Evolutionary conservation across 805 yeast species (phyloP).

Genomic region (Candida ficus): DNA sequence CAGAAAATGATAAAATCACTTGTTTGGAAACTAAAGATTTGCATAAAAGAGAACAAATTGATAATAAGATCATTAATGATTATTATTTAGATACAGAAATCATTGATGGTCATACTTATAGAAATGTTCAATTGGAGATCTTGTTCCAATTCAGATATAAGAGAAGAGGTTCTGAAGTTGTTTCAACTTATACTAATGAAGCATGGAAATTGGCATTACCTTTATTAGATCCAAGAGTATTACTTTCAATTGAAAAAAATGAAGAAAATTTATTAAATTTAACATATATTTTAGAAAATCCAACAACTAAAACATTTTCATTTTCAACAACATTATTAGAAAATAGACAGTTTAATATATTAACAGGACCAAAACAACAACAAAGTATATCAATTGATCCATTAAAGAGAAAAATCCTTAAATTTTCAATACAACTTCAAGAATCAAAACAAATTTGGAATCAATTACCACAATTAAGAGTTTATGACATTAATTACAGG

Average conservation of each 20-base stretch:
- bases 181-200: conserved; percentile 29
- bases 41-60: conserved; percentile 4
- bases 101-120: conserved; percentile 33
- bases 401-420: conserved; percentile 43
- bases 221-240: conserved; percentile 63
- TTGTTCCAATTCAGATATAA: conserved; percentile 30
- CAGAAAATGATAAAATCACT: conserved; percentile 31
- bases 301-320: conserved; percentile 63
- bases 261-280: conserved; percentile 27
- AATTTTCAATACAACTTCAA: conserved; percentile 27
- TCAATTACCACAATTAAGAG: conserved; percentile 56
- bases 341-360: conserved; percentile 29
- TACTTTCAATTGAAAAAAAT: conserved; percentile 33
- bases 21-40: conserved; percentile 23
- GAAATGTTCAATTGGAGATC: conserved; percentile 31
- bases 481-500: conserved; percentile 64
- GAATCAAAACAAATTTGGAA: conserved; percentile 17
- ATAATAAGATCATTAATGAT: conserved; percentile 11
- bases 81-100: conserved; percentile 30
- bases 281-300: conserved; percentile 62
- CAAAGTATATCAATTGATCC: conserved; percentile 45
- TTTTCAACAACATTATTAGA: conserved; percentile 46
- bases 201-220: conserved; percentile 54
- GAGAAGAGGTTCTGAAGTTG: conserved; percentile 19
- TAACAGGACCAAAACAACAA: conserved; percentile 28